phyloP scores from a whole-genome alignment of 768 basidiomycete genomes.

The Asterophora lycoperdoides region DNA sequence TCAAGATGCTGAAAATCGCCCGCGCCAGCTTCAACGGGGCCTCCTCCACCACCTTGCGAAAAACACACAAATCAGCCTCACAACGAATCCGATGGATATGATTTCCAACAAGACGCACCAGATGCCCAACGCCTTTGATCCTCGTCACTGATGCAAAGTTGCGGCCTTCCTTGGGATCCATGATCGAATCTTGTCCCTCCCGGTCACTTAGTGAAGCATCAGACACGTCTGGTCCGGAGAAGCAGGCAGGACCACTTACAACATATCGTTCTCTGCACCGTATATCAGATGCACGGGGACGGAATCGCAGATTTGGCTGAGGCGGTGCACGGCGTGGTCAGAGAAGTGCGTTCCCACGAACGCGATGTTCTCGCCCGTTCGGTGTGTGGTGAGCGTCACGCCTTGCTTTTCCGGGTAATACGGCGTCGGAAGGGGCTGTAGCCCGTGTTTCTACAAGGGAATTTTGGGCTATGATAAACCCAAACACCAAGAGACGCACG shows the following conservation, averaged over 20 bases:
- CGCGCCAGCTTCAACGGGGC: constrained; percentile 23
- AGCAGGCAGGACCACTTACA: constrained; percentile 19
- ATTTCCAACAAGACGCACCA: constrained; percentile 17
- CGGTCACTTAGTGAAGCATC: constrained; percentile 12
- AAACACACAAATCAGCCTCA: not conserved
- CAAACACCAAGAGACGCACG: too few relatives aligned
- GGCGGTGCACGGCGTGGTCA: constrained; percentile 24
- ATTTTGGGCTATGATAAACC: too few relatives aligned
- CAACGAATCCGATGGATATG: not conserved
- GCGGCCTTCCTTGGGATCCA: too few relatives aligned
- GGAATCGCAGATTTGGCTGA: constrained; percentile 24
- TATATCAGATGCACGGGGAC: constrained; percentile 27
- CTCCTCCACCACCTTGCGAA: constrained; percentile 24
- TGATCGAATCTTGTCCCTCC: too few relatives aligned
- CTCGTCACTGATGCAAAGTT: constrained; percentile 24
- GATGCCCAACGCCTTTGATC: constrained; percentile 26
- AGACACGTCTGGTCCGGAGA: not conserved
- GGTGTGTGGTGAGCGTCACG: too few relatives aligned
- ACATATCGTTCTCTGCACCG: constrained; percentile 28
- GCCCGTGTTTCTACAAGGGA: too few relatives aligned
- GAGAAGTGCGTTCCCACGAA: too few relatives aligned
- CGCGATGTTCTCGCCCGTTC: too few relatives aligned
- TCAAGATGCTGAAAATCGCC: constrained; percentile 18
- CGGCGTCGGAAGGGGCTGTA: too few relatives aligned
- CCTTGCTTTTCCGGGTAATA: too few relatives aligned